Base-by-base conservation (phyloP, 176 grass and related monocot species). In the Otatea glauca region DNA sequence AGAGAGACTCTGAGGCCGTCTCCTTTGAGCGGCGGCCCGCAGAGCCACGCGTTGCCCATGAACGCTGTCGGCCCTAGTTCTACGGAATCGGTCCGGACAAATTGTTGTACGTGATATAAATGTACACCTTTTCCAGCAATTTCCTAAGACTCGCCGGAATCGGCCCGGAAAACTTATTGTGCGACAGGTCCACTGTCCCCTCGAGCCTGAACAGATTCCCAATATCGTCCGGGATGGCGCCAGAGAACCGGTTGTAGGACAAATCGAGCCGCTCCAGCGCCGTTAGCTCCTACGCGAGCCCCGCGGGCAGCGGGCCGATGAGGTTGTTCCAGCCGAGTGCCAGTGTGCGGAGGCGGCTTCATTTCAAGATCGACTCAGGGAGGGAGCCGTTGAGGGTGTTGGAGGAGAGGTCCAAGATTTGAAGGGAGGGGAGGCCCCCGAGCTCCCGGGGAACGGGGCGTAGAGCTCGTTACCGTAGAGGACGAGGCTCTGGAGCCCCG, bases 101-200 rank as follows among this genome's bases (percentile, higher is more conserved):
- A 78, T 95, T 92, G 91, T 98, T 98, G n/a, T 98, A 92, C 0
- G 89, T 89, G 63, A 98, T 89, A 51, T 98, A 91, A 63, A 98
- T 92, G 75, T 93, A 98, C 1, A 98, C 93, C 89, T 93, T 95
- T 81, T 98, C 96, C 4, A 93, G 96, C 55, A 98, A 80, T 47
- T 65, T 83, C 7, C 96, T 93, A 7, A 98, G 93, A 47, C 56
- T 90, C 7, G 68, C 63, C 70, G 96, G 96, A 47, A 98, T 99
- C 6, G 59, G 71, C 38, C 96, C 96, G 3, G 96, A 95, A 77
- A 98, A 93, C 1, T 29, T 59, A 47, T 98, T 98, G 78, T 98
- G 93, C 16, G 96, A 98, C 42, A 98, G 87, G 89, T 95, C 96
- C 14, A 90, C 76, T 0, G 93, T 95, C 10, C 91, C 93, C 80